Evolutionary conservation across 495 filamentous ascomycete species (phyloP), one percentile per base, ranked within the genome.

Genomic region (Penicillium simplicissimum): DNA sequence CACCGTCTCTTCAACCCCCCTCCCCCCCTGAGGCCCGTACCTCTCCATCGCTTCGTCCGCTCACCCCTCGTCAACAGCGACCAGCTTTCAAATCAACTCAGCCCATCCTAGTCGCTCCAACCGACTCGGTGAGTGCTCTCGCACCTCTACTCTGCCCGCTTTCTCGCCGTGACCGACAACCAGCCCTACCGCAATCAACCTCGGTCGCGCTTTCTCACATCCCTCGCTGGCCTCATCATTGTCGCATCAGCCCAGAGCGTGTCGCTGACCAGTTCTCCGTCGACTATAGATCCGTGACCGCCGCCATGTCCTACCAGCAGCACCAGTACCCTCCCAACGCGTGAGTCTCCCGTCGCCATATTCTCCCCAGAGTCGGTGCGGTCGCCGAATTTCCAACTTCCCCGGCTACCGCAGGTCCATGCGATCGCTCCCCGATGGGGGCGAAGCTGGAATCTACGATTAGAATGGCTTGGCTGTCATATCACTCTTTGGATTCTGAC

Each of bases 301-400:
- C 23, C 69, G 66, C 4, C 8, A 84, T 84, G 81, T 69, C 80
- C 57, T 76, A 69, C 67, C 74, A 82, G 67, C 51, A 61, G 55
- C 74, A 73, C 60, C 74, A 68, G 67, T 73, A 63, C 15, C 71
- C 52, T 38, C 61, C 61, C 25, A 58, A 48, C 19, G 51, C 49
- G 61, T 61, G 52, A 66, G 65, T 64, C 53, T 31, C 49, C 34
- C 52, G 21, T 45, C 40, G 25, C 35, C 15, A 8, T 52, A 8
- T 58, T 31, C 9, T 35, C 15, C 25, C 34, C n/a, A 4, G 10
- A 4, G 13, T 19, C 19, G 34, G 23, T 28, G 52, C 34, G 10
- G 25, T 55, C 34, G 35, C 34, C 52, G 13, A 31, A 11, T 49
- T 3, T 49, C 45, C 45, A 1, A 31, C 23, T 49, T 28, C 5